Evolutionary conservation across 495 filamentous ascomycete species (phyloP).

Genomic region (Neurospora sp.): DNA sequence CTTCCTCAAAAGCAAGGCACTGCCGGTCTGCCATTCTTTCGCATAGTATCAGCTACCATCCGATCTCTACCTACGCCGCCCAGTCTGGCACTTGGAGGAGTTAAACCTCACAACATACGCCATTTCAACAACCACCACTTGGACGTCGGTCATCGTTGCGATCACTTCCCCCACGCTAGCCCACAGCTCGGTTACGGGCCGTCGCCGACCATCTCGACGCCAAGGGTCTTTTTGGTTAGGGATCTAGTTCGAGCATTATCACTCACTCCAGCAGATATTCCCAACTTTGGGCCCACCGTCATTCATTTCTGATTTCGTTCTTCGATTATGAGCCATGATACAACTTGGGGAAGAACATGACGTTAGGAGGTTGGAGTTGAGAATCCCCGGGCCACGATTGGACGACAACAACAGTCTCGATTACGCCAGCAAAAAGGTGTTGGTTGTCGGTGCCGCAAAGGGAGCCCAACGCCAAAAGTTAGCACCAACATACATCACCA

Average conservation of each 20-base stretch:
- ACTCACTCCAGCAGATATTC: conserved; percentile 11
- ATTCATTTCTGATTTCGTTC: neutral
- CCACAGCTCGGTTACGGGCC: neutral
- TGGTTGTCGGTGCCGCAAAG: neutral
- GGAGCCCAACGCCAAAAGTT: neutral
- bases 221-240: conserved; percentile 19
- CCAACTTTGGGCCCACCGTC: neutral
- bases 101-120: neutral
- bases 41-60: neutral
- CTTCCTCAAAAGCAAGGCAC: neutral
- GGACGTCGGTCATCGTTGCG: conserved; percentile 5
- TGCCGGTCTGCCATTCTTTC: neutral
- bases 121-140: conserved; percentile 2
- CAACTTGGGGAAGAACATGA: conserved; percentile 13
- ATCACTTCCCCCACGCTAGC: conserved; percentile 2
- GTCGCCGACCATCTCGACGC: conserved; percentile 5
- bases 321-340: conserved; percentile 17
- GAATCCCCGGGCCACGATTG: neutral
- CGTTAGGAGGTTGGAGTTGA: neutral
- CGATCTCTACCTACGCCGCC: neutral
- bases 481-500: neutral
- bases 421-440: neutral
- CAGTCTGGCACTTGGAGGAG: neutral
- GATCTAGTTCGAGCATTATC: conserved; percentile 12
- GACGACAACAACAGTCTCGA: neutral